Evolutionary conservation across 2,329 filamentous ascomycete species (phyloP).

Genomic region (Escovopsis sp.): DNA sequence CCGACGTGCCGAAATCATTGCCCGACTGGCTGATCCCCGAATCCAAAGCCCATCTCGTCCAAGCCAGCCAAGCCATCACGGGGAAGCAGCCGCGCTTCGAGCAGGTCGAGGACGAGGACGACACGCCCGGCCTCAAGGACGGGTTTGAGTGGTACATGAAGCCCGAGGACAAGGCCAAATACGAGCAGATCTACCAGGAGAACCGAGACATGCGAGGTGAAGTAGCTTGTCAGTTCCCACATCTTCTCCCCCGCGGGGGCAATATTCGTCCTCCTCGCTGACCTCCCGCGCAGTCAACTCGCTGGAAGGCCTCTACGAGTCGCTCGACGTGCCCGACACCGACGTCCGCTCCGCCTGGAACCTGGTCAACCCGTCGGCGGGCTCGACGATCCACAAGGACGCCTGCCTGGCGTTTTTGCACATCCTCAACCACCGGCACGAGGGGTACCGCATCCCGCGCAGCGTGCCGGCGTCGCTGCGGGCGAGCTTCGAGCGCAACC

Average conservation of each 20-base stretch:
- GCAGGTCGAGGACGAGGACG: constrained; percentile 67
- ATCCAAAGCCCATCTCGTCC: constrained; percentile 81
- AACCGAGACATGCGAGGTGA: constrained; percentile 80
- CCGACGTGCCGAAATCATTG: constrained; percentile 69
- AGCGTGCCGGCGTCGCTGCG: constrained; percentile 84
- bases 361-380: constrained; percentile 82
- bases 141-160: constrained; percentile 99
- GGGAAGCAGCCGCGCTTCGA: constrained; percentile 74
- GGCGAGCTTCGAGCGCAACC: constrained; percentile 82
- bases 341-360: constrained; percentile 94
- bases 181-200: constrained; percentile 93
- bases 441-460: constrained; percentile 86
- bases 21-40: constrained; percentile 97
- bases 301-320: constrained; percentile 72
- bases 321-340: constrained; percentile 56
- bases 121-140: constrained; percentile 75
- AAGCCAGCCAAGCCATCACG: constrained; percentile 65
- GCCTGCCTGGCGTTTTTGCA: constrained; percentile 89
- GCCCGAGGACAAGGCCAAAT: constrained; percentile 78
- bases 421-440: constrained; percentile 89
- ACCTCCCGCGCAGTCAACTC: constrained; percentile 45
- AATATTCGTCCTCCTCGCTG: constrained; percentile 2
- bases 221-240: constrained; percentile 47
- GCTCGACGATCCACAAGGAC: constrained; percentile 79
- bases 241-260: neutral